Evolutionary conservation across 805 yeast genomes (phyloP).

Genomic region (Starmerella roubikii): DNA sequence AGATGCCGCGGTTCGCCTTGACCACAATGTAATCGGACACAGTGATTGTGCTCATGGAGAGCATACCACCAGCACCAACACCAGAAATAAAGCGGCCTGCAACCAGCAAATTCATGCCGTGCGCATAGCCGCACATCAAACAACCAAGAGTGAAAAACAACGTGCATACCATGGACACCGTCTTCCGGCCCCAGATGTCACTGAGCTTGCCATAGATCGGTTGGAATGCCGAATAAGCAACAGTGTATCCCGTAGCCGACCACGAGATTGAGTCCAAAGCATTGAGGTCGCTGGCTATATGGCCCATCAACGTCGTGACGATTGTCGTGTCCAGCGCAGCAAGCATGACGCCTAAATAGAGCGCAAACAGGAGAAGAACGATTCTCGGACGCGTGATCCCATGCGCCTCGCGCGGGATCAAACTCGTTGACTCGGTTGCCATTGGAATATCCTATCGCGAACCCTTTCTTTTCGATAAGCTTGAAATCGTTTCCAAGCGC

Average conservation of each 20-base stretch:
- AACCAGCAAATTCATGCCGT: slow-evolving; percentile 42
- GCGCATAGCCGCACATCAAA: slow-evolving; percentile 39
- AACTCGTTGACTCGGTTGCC: slow-evolving; percentile 4
- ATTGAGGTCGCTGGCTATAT: slow-evolving; percentile 46
- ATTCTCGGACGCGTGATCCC: slow-evolving; percentile 10
- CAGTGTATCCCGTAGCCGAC: slow-evolving; percentile 59
- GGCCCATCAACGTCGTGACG: slow-evolving; percentile 44
- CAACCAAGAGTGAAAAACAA: slow-evolving; percentile 36
- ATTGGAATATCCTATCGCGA: too few species aligned
- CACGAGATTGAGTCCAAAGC: slow-evolving; percentile 42
- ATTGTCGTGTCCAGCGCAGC: slow-evolving; percentile 48
- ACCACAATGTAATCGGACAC: slow-evolving; percentile 65
- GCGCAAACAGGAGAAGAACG: slow-evolving; percentile 17
- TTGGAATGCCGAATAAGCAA: slow-evolving; percentile 61
- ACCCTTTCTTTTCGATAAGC: too few species aligned
- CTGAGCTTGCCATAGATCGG: slow-evolving; percentile 59
- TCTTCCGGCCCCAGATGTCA: slow-evolving; percentile 38
- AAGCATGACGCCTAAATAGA: slow-evolving; percentile 30
- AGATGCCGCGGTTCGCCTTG: slow-evolving; percentile 63
- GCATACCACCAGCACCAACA: slow-evolving; percentile 83
- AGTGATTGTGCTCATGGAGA: slow-evolving; percentile 59
- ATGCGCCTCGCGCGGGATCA: slow-evolving; percentile 6
- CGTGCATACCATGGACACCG: slow-evolving; percentile 32
- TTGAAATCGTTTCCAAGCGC: too few species aligned
- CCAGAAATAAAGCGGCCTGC: slow-evolving; percentile 73